Conservation (phyloP, 495 filamentous ascomycete species). For the Penicillium lividum region DNA sequence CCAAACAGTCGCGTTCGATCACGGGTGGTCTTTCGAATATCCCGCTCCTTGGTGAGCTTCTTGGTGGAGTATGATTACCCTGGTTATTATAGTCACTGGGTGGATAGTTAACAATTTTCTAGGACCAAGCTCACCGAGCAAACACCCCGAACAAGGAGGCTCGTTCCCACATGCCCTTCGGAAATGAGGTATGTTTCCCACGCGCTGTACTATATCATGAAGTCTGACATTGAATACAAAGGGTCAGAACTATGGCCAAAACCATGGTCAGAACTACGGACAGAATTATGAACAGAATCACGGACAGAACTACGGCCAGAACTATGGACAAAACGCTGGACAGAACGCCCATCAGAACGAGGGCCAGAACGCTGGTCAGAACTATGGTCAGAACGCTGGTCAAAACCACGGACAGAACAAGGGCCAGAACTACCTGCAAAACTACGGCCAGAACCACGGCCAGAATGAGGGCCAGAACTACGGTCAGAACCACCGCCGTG, state of each 20-base stretch:
- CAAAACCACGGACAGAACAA: constrained; percentile 7
- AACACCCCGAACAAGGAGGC: constrained; percentile 5
- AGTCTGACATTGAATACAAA: neutral
- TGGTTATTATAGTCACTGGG: neutral
- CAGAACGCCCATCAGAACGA: constrained; percentile 7
- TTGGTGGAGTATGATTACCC: constrained; percentile 20
- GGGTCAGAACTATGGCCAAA: constrained; percentile 13
- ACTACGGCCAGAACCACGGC: constrained; percentile 7
- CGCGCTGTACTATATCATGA: neutral
- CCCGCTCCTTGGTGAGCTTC: constrained; percentile 16
- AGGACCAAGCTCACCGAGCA: constrained; percentile 14
- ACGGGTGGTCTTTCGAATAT: constrained; percentile 20
- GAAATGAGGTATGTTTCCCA: constrained; percentile 3
- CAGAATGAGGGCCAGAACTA: constrained; percentile 14
- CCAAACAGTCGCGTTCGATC: constrained; percentile 13
- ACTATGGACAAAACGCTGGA: constrained; percentile 12
- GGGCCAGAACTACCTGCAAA: constrained; percentile 1
- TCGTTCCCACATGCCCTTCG: neutral
- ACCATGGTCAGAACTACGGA: constrained; percentile 8
- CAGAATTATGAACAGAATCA: constrained; percentile 8
- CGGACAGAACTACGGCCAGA: constrained; percentile 5
- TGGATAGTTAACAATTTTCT: neutral
- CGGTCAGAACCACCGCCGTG: constrained; percentile 14
- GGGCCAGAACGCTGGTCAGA: constrained; percentile 11
- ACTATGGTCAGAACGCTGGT: constrained; percentile 8